Evolutionary conservation across 176 grass and related monocot species (phyloP), one percentile per base, ranked within the genome.

Genomic region (Tillandsia fasciculata): DNA sequence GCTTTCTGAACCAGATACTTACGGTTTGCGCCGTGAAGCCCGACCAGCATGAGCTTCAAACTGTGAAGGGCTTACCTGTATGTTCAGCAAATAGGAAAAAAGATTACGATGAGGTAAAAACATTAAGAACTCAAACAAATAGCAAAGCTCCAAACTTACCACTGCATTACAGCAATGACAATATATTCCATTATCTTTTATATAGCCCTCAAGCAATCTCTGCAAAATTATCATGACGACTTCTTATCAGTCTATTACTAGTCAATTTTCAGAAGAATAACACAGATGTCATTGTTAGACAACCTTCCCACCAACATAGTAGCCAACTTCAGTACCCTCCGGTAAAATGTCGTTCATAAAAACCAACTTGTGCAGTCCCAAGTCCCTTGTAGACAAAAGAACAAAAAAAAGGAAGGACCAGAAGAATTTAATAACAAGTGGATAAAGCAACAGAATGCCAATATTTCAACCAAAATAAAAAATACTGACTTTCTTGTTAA

Each of bases 41-140:
- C 73, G 87, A 76, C 94, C 94, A 72, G 94, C 94, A 83, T 99
- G 94, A 71, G 82, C 80, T 83, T 99, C 94, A 82, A 99, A 93
- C 49, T 90, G 94, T 70, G 94, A 99, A 77, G 94, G 94, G 65
- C 94, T 99, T 53, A 99, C 84, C 89, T 99, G 75, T 57, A 70
- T 52, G 82, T 86, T 68, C 17, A 75, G 74, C n/a, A 75, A 57
- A 64, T 26, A 9, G 13, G 63, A 81, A 79, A 2, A 33, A 69
- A 63, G 54, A 73, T 23, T 8, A 67, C 20, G 76, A 49, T 70
- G 72, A 68, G 67, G 33, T 67, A 76, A 20, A 51, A 47, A 26
- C 6, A 53, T 17, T 26, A 76, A 26, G 22, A 52, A 58, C 24
- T 68, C 29, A 69, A 56, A 75, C 33, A 47, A 58, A 72, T 66